A percentile compares a stretch with the other conserved stretches of the same genome.
These are phyloP conservation scores for Cunninghamia lanceolata DNA, from an alignment of 75 land plant genomes.

Conservation along the genomic window DNA sequence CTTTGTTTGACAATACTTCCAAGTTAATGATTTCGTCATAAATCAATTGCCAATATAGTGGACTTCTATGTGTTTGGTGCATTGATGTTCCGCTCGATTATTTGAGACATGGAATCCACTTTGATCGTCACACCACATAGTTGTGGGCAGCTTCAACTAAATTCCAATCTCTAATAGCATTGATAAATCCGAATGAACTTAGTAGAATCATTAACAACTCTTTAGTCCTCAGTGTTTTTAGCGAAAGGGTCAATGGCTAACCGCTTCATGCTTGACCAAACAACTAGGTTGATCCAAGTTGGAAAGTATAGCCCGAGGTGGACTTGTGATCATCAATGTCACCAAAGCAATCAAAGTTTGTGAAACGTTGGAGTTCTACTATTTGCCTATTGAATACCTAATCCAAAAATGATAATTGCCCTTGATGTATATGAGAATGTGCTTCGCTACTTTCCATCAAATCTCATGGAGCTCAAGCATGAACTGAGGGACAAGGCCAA, in stretches of 20 bases:
- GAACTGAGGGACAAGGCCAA: not conserved
- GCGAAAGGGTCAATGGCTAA: not conserved
- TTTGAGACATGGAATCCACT: not conserved
- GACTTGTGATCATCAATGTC: constrained; percentile 10
- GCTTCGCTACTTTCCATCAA: not conserved
- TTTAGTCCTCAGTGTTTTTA: not conserved
- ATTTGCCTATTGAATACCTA: not conserved
- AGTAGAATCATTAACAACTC: not conserved
- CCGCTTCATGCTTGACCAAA: not conserved
- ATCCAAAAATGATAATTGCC: not conserved
- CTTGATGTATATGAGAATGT: constrained; percentile 1
- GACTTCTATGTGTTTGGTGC: not conserved
- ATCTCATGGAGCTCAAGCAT: not conserved
- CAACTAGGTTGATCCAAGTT: not conserved
- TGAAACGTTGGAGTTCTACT: not conserved
- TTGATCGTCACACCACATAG: not conserved
- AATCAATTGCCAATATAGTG: not conserved
- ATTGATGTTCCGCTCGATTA: not conserved
- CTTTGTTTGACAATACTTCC: not conserved
- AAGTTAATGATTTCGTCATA: not conserved
- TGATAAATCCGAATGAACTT: not conserved
- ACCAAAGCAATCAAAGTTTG: constrained; percentile 8
- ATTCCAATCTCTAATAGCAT: not conserved
- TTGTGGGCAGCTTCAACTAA: not conserved
- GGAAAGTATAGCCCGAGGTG: constrained; percentile 11